These are phyloP conservation scores for Aspergillus hortae DNA, from an alignment of 2,329 filamentous ascomycete genomes.

Conservation along the genomic window DNA sequence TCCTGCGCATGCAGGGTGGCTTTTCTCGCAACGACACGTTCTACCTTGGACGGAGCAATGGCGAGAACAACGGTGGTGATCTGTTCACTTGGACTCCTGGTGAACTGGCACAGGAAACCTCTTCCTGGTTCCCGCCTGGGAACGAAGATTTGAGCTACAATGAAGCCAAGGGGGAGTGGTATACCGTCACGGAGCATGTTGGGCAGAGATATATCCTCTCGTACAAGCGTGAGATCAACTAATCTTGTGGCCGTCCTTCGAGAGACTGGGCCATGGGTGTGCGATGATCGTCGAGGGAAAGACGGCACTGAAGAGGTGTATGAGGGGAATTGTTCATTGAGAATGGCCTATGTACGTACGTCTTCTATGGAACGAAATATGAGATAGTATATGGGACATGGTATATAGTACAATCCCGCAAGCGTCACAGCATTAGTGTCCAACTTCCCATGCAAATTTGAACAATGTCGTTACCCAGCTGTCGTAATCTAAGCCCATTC, in stretches of 20 bases:
- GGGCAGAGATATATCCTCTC: not conserved
- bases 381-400: not conserved
- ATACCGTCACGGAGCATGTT: constrained; percentile 18
- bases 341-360: too few relatives aligned
- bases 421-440: too few relatives aligned
- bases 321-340: too few relatives aligned
- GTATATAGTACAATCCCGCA: not conserved
- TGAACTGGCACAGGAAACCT: not conserved
- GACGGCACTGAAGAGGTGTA: too few relatives aligned
- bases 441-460: not conserved
- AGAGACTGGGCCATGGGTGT: too few relatives aligned
- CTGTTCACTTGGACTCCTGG: constrained; percentile 32
- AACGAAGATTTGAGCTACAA: constrained; percentile 35
- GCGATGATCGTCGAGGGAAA: too few relatives aligned
- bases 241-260: too few relatives aligned
- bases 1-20: constrained; percentile 33
- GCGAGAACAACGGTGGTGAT: constrained; percentile 25
- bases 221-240: not conserved
- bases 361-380: too few relatives aligned
- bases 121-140: constrained; percentile 20
- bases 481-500: constrained; percentile 21
- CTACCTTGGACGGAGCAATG: constrained; percentile 33
- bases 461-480: not conserved
- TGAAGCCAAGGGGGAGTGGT: constrained; percentile 18
- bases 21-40: constrained; percentile 29